These are phyloP conservation scores for Lotmaria passim DNA, from an alignment of 208 protist genomes.

Conservation along the genomic window DNA sequence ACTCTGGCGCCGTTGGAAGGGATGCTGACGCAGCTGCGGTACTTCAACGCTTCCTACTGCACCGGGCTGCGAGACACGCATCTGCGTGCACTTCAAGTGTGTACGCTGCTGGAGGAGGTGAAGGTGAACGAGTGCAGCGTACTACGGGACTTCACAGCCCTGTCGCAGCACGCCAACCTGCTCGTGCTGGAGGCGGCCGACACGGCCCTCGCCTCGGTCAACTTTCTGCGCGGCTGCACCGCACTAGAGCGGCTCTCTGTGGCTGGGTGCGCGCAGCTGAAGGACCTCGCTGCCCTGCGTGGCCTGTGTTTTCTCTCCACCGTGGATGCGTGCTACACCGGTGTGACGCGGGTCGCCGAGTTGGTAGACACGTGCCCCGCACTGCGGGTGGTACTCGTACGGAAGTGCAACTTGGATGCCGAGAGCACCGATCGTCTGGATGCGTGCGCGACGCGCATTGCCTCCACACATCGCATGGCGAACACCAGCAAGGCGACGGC, in stretches of 20 bases:
- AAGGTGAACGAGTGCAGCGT: constrained; percentile 12
- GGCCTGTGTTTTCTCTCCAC: neutral
- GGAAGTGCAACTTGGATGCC: constrained; percentile 15
- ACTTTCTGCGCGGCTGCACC: constrained; percentile 6
- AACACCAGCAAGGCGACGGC: neutral
- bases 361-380: constrained; percentile 12
- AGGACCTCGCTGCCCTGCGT: constrained; percentile 7
- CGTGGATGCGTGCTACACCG: constrained; percentile 17
- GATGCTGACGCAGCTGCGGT: neutral
- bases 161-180: constrained; percentile 13
- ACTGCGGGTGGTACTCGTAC: constrained; percentile 17
- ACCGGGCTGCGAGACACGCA: constrained; percentile 5
- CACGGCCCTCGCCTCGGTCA: constrained; percentile 5
- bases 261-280: constrained; percentile 10
- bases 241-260: constrained; percentile 26
- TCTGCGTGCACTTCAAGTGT: constrained; percentile 1
- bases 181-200: constrained; percentile 13
- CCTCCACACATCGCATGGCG: constrained; percentile 15
- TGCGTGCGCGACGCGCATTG: constrained; percentile 15
- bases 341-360: constrained; percentile 17
- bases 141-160: constrained; percentile 9
- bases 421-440: constrained; percentile 19
- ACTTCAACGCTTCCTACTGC: constrained; percentile 21
- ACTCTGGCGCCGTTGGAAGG: constrained; percentile 11
- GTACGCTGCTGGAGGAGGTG: constrained; percentile 14